A percentile compares a stretch with the other conserved stretches of the same genome.
phyloP scores from a whole-genome alignment of 768 basidiomycete species.

The Daedaleopsis nitida region DNA sequence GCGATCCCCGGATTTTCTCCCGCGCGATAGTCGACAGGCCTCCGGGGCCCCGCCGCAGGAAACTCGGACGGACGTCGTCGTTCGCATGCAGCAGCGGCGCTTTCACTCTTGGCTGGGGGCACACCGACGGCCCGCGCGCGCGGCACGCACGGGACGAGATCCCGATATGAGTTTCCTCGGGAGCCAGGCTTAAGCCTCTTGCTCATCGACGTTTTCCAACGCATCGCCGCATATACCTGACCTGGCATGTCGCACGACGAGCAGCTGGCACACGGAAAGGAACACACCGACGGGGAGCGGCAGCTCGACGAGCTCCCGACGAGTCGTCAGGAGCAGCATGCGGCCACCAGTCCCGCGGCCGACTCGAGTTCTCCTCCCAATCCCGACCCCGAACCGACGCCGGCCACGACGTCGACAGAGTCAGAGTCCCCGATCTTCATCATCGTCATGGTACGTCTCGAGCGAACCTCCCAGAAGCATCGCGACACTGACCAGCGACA shows the following conservation, averaged over 20 bases:
- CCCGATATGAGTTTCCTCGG: neutral
- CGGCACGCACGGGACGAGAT: neutral
- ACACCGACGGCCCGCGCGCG: constrained; percentile 8
- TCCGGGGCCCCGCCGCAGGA: neutral
- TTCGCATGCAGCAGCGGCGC: neutral
- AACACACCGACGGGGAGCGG: neutral
- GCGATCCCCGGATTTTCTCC: neutral
- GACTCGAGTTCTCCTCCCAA: too few species aligned
- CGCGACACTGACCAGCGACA: neutral
- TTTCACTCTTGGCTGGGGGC: neutral
- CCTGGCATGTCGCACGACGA: neutral
- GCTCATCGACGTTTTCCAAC: neutral
- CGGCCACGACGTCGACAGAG: constrained; percentile 6
- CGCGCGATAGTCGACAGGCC: too few species aligned
- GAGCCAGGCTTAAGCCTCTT: neutral
- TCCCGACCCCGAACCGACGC: neutral
- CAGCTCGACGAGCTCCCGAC: neutral
- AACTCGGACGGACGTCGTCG: constrained; percentile 1
- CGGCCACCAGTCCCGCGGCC: too few species aligned
- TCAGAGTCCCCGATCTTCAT: constrained; percentile 36
- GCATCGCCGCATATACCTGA: neutral
- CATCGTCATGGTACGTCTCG: constrained; percentile 50
- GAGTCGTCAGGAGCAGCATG: neutral
- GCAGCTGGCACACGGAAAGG: neutral
- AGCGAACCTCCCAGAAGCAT: neutral